Evolutionary conservation across 495 filamentous ascomycete genomes (phyloP).

Genomic region (Hyphodiscus hymeniophilus): DNA sequence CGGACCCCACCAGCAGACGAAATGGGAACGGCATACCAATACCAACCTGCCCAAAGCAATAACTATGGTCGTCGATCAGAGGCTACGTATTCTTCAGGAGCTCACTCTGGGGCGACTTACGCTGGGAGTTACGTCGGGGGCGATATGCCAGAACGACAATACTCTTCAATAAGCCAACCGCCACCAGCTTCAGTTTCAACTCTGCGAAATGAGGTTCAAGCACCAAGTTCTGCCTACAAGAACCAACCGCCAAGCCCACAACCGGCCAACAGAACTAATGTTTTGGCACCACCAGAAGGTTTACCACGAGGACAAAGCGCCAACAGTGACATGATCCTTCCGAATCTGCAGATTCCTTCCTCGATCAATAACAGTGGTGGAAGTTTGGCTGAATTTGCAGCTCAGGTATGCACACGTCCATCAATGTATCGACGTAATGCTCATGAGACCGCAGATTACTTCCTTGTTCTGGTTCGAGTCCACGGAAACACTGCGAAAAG

Average conservation of each 20-base stretch:
- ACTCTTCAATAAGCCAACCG: conserved; percentile 12
- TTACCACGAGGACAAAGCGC: conserved; percentile 24
- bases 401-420: conserved; percentile 47
- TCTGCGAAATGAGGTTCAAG: conserved; percentile 19
- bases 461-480: conserved; percentile 99
- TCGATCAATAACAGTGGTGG: conserved; percentile 68
- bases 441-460: conserved; percentile 55
- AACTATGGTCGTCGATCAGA: conserved; percentile 32
- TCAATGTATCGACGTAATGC: not conserved
- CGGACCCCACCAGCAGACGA: conserved; percentile 41
- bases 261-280: conserved; percentile 12
- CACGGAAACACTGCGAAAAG: conserved; percentile 60
- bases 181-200: conserved; percentile 8
- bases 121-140: conserved; percentile 1
- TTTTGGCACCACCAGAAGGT: conserved; percentile 14
- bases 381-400: conserved; percentile 72
- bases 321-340: conserved; percentile 39
- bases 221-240: conserved; percentile 25
- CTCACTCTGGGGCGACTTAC: conserved; percentile 21
- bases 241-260: conserved; percentile 19
- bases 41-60: conserved; percentile 31
- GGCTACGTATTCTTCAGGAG: conserved; percentile 18
- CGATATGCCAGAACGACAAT: conserved; percentile 13
- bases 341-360: conserved; percentile 61
- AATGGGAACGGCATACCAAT: conserved; percentile 35